Percentiles rank a stretch among this genome's conserved stretches.
Evolutionary conservation across 306 rosid genomes (phyloP).

Genomic region (Sicyos edulis): DNA sequence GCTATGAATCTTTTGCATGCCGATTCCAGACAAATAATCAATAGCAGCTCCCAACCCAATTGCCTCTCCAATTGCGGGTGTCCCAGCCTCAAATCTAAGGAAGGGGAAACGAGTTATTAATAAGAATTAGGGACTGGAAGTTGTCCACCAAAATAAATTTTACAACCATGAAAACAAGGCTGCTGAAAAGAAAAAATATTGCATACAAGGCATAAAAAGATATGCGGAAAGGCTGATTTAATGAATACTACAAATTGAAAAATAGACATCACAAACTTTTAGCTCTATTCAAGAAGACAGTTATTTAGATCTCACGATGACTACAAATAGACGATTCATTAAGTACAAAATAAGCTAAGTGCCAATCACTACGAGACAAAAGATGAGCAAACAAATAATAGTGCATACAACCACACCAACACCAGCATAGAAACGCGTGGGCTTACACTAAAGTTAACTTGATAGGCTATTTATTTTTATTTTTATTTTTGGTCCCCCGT

Average conservation of each 20-base stretch:
- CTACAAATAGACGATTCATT: background rate
- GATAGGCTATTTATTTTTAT: too few relatives aligned
- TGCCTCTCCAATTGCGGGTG: conserved; percentile 96
- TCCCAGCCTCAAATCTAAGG: conserved; percentile 92
- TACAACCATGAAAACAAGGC: background rate
- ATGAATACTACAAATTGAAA: background rate
- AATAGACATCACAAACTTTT: background rate
- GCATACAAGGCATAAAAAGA: conserved; percentile 6
- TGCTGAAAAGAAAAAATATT: background rate
- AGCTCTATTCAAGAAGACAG: background rate
- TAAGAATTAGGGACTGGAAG: background rate
- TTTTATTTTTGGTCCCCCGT: too few relatives aligned
- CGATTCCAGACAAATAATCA: conserved; percentile 78
- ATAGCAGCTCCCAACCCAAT: conserved; percentile 94
- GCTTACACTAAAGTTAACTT: background rate
- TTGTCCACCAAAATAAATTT: background rate
- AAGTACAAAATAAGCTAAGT: background rate
- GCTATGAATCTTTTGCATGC: conserved; percentile 78
- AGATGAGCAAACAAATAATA: conserved; percentile 6
- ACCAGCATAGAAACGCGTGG: background rate
- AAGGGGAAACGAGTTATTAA: conserved; percentile 13
- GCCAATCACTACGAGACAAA: background rate
- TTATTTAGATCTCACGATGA: background rate
- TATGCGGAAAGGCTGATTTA: background rate
- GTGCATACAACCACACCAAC: background rate